Base-by-base conservation (phyloP, 805 yeast species). In the Metschnikowia vanudenii region DNA sequence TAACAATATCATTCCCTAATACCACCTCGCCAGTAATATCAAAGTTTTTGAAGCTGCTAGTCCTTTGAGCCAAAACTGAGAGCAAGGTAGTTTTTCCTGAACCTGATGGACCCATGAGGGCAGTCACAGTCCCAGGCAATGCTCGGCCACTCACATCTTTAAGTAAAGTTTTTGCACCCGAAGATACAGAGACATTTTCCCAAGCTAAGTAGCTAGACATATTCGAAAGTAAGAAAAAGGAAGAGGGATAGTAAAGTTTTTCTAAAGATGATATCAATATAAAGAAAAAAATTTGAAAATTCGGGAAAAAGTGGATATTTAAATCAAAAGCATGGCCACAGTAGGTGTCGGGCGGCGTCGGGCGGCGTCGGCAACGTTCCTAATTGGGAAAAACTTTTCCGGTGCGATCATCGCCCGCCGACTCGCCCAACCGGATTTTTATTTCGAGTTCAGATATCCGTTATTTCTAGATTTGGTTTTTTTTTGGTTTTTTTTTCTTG, bases 71-170 rank as follows among this genome's bases (percentile, higher is more conserved):
- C 39, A 84, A 61, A 0, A 80, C 79, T 57, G 88, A 88, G 17
- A 88, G 68, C 41, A 88, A 60, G 0, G 96, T 86, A 0, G 96
- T 88, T 58, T 88, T 88, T 3, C 96, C 96, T 3, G 89, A 81
- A 0, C 96, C 96, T 0, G 91, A 84, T 0, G 95, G 92, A 2
- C 96, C 96, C 69, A 89, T 76, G 12, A 88, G 84, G 4, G 95
- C 95, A 62, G 88, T 74, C 24, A 89, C 45, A 13, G 50, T 43
- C 2, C 53, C 50, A 1, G 48, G 43, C n/a, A 19, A 16, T 12
- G 48, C 50, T 16, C 17, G 40, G 34, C 50, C 50, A 26, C 47
- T 45, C 17, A 49, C 50, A 26, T 43, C 20, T 3, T 49, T 43
- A n/a, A 49, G 43, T 10, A 49, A 14, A 31, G 26, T 34, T 31